Percentiles rank a stretch among this genome's conserved stretches.
phyloP scores from a whole-genome alignment of 108 stramenopile genomes.

The Tribonema minus region DNA sequence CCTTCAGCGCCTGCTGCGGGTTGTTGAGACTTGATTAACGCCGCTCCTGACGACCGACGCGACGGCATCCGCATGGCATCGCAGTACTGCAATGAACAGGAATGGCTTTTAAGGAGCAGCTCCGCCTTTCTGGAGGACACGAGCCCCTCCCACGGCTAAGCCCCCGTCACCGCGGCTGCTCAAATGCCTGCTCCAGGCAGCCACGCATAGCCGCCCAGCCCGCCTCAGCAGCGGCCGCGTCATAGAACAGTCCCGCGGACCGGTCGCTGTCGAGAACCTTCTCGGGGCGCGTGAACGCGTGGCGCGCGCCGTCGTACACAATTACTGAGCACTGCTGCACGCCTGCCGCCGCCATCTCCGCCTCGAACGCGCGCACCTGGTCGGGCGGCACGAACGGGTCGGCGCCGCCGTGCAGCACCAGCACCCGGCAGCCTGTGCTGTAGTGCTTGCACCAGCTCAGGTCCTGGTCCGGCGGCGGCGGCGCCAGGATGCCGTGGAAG shows the following conservation, averaged over 20 bases:
- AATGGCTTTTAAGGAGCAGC: too few relatives aligned
- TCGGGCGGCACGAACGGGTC: constrained; percentile 39
- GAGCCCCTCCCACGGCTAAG: too few relatives aligned
- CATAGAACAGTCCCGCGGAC: constrained; percentile 15
- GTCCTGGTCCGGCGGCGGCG: neutral
- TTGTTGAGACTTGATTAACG: too few relatives aligned
- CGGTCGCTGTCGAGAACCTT: constrained; percentile 4
- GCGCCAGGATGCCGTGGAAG: constrained; percentile 31
- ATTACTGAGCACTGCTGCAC: neutral
- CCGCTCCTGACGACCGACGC: too few relatives aligned
- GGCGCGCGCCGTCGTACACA: constrained; percentile 6
- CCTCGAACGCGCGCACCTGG: constrained; percentile 24
- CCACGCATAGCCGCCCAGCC: constrained; percentile 6
- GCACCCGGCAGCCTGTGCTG: constrained; percentile 24
- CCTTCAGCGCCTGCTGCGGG: too few relatives aligned
- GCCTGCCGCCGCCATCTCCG: constrained; percentile 7
- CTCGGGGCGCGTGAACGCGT: constrained; percentile 39
- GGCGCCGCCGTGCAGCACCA: constrained; percentile 7
- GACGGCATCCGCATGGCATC: too few relatives aligned
- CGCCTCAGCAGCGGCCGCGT: constrained; percentile 6
- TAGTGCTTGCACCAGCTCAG: too few relatives aligned
- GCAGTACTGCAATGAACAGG: too few relatives aligned
- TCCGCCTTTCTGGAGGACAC: too few relatives aligned
- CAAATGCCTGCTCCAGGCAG: neutral
- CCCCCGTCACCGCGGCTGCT: too few relatives aligned